Evolutionary conservation across 2,329 filamentous ascomycete genomes (phyloP), one percentile per base, ranked within the genome.

Genomic region (Thelonectria blattea): DNA sequence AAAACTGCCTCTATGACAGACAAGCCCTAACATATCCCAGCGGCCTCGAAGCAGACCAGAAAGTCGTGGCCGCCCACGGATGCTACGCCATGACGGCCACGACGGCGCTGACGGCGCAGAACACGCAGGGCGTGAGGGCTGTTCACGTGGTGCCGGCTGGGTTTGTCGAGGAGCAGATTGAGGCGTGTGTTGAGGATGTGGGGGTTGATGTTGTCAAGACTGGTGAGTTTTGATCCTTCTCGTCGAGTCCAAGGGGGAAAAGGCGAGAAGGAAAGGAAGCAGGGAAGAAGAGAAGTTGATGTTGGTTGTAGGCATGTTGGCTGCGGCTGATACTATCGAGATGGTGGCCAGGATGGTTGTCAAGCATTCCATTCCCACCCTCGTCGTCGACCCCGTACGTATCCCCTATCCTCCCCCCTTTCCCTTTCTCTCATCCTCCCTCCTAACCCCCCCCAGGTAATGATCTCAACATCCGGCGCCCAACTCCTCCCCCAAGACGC

Each of bases 81-180:
- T 95, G 91, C 79, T 98, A 98, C 82, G 93, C 92, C 61, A 96
- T 97, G 88, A 97, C 94, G 52, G 92, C 93, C 20, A 97, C 94
- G 10, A 96, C 94, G 14, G 94, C 94, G 18, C 80, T 99, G 72
- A 99, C 95, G n/a, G 93, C 92, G 15, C 95, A 98, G 73, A 97
- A 98, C 76, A 99, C 95, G 0, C 83, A 85, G 54, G 92, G 92
- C 5, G 93, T 98, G 14, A 82, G 87, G 63, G 92, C 85, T 65
- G 92, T 98, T 52, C 92, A 97, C 72, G 80, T 90, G 57, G 86
- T 91, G 8, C 94, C 94, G 0, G 81, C 91, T 0, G 81, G 83
- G 5, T 97, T 98, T 75, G 87, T 97, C 22, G 82, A 82, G 65
- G 91, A 91, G 80, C 92, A 96, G 77, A 93, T 98, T 61, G 89